Conservation (phyloP, 805 yeast species). For the Grigorovia jiainica region DNA sequence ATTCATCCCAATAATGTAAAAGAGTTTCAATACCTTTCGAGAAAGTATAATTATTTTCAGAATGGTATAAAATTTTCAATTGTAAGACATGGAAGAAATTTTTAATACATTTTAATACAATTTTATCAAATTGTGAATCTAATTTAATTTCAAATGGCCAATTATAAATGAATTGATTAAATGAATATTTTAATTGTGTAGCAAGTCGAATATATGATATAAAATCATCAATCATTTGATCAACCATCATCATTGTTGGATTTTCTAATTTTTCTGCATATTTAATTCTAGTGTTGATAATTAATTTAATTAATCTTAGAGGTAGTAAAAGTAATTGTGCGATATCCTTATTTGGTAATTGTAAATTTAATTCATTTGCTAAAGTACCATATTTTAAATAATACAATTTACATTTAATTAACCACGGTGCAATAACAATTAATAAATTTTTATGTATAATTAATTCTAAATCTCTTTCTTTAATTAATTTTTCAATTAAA, state of each 20-base stretch:
- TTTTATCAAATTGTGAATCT: constrained; percentile 55
- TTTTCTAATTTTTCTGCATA: constrained; percentile 72
- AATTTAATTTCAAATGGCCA: constrained; percentile 65
- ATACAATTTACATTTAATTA: constrained; percentile 69
- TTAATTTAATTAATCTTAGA: constrained; percentile 65
- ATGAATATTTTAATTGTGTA: constrained; percentile 59
- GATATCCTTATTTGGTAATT: constrained; percentile 58
- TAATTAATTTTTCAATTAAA: constrained; percentile 77
- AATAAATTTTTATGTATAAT: constrained; percentile 64
- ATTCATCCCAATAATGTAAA: constrained; percentile 69
- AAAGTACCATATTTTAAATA: constrained; percentile 50
- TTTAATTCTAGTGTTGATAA: constrained; percentile 59
- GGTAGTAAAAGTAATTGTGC: constrained; percentile 68
- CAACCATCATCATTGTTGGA: constrained; percentile 93
- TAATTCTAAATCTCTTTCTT: constrained; percentile 65
- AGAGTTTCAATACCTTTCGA: constrained; percentile 88
- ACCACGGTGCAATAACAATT: constrained; percentile 67
- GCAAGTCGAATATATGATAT: constrained; percentile 68
- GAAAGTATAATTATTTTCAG: constrained; percentile 63
- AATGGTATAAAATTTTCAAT: constrained; percentile 69
- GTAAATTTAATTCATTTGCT: constrained; percentile 62
- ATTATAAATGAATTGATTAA: constrained; percentile 45
- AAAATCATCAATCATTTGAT: constrained; percentile 83
- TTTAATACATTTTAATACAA: constrained; percentile 62
- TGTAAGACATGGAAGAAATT: constrained; percentile 64